Conservation (phyloP, 1,139 yeast genomes). For the Debaryomyces nepalensis region DNA sequence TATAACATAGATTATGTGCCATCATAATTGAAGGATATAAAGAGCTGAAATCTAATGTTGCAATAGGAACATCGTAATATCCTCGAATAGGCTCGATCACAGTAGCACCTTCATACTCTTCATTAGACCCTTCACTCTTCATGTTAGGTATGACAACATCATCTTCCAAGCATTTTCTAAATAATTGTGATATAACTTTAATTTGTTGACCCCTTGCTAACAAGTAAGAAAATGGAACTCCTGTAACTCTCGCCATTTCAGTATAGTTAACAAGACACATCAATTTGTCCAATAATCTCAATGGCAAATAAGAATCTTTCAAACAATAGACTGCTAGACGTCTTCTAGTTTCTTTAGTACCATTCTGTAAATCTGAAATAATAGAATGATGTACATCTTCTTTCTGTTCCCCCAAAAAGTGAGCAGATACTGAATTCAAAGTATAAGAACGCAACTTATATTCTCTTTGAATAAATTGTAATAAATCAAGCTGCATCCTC, state of each 20-base stretch:
- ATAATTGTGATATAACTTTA: conserved; percentile 93
- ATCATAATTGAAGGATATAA: conserved; percentile 98
- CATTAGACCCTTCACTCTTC: conserved; percentile 79
- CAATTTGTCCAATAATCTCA: conserved; percentile 83
- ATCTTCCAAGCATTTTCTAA: conserved; percentile 85
- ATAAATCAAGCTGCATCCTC: conserved; percentile 89
- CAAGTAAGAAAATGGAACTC: conserved; percentile 93
- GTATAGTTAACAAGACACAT: conserved; percentile 98
- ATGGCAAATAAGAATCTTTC: conserved; percentile 92
- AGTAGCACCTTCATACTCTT: conserved; percentile 98
- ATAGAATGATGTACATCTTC: conserved; percentile 98
- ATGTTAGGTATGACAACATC: conserved; percentile 90
- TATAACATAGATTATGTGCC: conserved; percentile 98
- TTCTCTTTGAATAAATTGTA: conserved; percentile 93
- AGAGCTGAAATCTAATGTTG: conserved; percentile 96
- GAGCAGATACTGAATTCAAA: conserved; percentile 92
- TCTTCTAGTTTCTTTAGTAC: conserved; percentile 89
- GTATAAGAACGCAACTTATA: conserved; percentile 94
- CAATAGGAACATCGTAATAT: conserved; percentile 95
- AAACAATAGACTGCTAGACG: conserved; percentile 96
- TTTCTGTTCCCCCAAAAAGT: conserved; percentile 91
- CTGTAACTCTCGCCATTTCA: conserved; percentile 99
- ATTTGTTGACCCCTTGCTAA: conserved; percentile 95
- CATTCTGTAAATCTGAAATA: conserved; percentile 92
- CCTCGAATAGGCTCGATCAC: conserved; percentile 97